Base-by-base conservation (phyloP, 140 eudicot species). In the Ambrosia hybrid region DNA sequence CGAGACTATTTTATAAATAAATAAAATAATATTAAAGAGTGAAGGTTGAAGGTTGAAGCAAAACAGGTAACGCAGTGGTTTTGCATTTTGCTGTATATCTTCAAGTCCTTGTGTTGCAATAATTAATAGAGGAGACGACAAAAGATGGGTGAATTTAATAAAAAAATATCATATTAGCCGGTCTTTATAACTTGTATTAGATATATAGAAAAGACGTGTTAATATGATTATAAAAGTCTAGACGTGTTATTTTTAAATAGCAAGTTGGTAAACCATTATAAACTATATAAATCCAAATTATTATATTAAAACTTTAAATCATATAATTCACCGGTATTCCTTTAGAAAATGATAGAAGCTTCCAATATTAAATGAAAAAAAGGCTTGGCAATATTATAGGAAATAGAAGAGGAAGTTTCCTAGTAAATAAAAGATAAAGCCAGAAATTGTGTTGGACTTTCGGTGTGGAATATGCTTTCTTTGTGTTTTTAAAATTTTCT, bases 401-500 rank as follows among this genome's bases (percentile, higher is more conserved):
- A 21, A 21, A 21, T 21, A 21, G 26, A 21, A 21, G 26, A 21
- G 26, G 26, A 21, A 21, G 26, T 21, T 21, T 72, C 78, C 55
- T 11, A 8, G 12, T 5, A 55, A 21, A 21, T 21, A 21, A 15
- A 53, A 68, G 46, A 37, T 7, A 65, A 58, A 49, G 41, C 33
- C n/a, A 45, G 21, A 73, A 58, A 36, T 46, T 46, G 8, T 8
- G 66, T 73, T 58, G 49, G 83, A 73, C 79, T 79, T 79, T 79
- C 79, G 83, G 58, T 57, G 58, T 6, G 57, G 82, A 79, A 78
- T 79, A 79, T 73, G 79, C 83, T 79, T 73, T 71, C 4, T 64
- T 30, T 21, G 30, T 26, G 36, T 67, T 73, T 57, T 13, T 2
- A 21, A 17, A 17, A 67, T 10, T 15, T 16, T 51, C 10, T 21